Conservation (phyloP, 129 eudicot genomes). For the Dittrichia graveolens region DNA sequence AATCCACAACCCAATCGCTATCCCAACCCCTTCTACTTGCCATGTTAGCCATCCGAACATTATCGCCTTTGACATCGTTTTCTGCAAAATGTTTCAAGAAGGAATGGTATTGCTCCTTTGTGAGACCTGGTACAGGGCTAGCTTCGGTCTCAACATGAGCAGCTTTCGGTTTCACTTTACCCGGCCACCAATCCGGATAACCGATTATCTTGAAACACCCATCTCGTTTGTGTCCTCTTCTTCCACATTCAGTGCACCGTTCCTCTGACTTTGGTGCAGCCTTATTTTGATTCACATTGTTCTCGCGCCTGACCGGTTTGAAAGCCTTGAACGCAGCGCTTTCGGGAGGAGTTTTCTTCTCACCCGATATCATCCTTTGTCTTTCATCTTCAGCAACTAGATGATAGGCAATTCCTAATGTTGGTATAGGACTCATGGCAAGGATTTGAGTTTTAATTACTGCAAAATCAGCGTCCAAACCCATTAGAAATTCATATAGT, state of each 20-base stretch:
- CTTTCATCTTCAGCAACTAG: background rate
- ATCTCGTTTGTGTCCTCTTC: too few relatives aligned
- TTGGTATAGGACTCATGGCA: background rate
- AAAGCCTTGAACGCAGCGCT: background rate
- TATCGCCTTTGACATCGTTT: background rate
- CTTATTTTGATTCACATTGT: background rate
- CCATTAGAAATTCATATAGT: background rate
- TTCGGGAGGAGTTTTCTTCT: background rate
- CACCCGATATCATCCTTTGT: background rate
- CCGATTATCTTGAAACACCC: too few relatives aligned
- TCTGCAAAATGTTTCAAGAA: background rate
- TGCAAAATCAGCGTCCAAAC: background rate
- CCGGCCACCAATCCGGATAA: background rate
- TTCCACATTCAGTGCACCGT: too few relatives aligned
- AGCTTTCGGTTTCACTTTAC: background rate
- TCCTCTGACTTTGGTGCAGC: background rate
- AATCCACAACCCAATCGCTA: slow-evolving; percentile 9
- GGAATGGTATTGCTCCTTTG: background rate
- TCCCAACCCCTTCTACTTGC: background rate
- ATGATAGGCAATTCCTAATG: background rate
- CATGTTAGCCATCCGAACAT: background rate
- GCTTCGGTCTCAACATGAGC: background rate
- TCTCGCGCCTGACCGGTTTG: background rate
- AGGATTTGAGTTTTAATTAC: background rate
- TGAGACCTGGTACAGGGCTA: background rate